Base-by-base conservation (phyloP, 345 rosid species). In the Eucalyptus camaldulensis region DNA sequence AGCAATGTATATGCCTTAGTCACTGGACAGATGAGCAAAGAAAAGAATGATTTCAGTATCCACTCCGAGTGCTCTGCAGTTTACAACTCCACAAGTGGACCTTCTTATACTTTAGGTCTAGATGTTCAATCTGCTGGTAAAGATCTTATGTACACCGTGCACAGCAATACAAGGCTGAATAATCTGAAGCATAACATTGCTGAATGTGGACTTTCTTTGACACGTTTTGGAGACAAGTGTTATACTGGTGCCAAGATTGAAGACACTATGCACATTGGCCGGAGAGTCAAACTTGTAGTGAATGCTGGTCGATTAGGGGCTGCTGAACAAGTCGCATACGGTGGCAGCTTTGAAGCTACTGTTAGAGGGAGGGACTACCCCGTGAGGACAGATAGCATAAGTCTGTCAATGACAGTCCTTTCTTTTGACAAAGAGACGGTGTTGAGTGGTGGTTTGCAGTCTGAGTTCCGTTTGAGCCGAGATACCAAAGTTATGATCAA, bases 331-430 rank as follows among this genome's bases (percentile, higher is more conserved):
- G 93, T 87, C 87, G 98, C 97, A 37, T 93, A 94, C 40, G 98
- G 98, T 60, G 98, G 97, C 89, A 94, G 94, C 89, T 40, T 96
- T 40, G 98, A 95, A 91, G 99, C 96, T 43, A 93, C 91, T 24
- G 54, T 97, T 49, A 93, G 96, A 93, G 99, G 99, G 91, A 92
- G 92, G 86, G 97, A 97, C 90, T 96, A 94, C 93, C 99, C 98
- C 7, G 93, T 94, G 90, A 95, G 93, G 93, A 93, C 92, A 65
- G 98, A 95, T 45, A 93, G 88, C 49, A 90, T 93, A 51, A 93
- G 95, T 87, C 86, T 98, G 87, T 91, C 94, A 33, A 90, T 95
- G 94, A 91, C 97, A 9, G 96, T 94, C 72, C 92, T 97, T 24
- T 94, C 99, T 86, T 94, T 88, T 87, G 94, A 96, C 14, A 90